Conservation (phyloP, 2,329 filamentous ascomycete species). For the Alternaria viburni region DNA sequence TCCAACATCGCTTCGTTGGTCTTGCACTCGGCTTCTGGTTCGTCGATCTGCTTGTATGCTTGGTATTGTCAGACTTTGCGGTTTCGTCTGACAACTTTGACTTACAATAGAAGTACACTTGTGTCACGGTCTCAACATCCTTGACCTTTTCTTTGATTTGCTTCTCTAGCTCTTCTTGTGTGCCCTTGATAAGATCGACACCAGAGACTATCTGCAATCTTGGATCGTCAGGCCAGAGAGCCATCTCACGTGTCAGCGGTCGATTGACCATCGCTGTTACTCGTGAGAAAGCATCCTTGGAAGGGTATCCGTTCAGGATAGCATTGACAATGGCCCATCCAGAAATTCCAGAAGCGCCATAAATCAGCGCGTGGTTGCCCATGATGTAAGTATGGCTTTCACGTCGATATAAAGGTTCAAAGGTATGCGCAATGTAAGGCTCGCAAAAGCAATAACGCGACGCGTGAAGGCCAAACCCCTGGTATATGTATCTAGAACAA, state of each 20-base stretch:
- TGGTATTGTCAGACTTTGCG: not conserved
- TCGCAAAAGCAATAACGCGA: not conserved
- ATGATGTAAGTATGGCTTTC: conserved; percentile 11
- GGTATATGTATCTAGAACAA: conserved; percentile 1
- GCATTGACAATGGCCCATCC: conserved; percentile 59
- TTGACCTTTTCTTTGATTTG: conserved; percentile 45
- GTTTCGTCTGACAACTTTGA: not conserved
- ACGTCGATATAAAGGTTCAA: not conserved
- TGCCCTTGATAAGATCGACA: conserved; percentile 48
- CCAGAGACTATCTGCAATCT: conserved; percentile 49
- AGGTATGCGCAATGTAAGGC: not conserved
- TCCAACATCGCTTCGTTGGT: conserved; percentile 49
- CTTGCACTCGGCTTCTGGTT: conserved; percentile 35
- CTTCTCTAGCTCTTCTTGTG: conserved; percentile 41
- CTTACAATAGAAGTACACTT: conserved; percentile 51
- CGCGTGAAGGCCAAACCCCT: not conserved
- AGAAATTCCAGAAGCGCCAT: conserved; percentile 57
- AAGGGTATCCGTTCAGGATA: conserved; percentile 56
- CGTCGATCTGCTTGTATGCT: conserved; percentile 42
- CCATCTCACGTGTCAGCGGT: conserved; percentile 43
- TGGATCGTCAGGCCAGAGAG: conserved; percentile 46
- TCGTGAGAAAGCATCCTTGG: conserved; percentile 51
- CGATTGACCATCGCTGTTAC: conserved; percentile 59
- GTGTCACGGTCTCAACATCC: conserved; percentile 47
- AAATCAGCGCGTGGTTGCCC: conserved; percentile 43